Conservation (phyloP, 2,329 filamentous ascomycete species). For the Colletotrichum eremochloae region DNA sequence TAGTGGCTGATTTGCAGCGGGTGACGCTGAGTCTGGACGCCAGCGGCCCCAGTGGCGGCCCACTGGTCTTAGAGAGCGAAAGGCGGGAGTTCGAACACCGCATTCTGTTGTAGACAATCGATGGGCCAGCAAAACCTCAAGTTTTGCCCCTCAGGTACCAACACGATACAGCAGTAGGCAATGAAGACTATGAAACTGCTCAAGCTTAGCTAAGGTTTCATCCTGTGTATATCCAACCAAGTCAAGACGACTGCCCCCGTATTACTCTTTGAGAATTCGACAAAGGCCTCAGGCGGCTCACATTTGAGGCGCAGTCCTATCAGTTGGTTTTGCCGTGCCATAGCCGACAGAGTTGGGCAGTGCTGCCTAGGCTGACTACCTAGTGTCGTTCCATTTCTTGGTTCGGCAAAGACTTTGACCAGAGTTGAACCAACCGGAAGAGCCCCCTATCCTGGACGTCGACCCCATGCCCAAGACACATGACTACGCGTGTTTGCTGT, state of each 20-base stretch:
- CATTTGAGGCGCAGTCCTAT: not conserved
- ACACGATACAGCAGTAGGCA: not conserved
- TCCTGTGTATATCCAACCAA: too few relatives aligned
- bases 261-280: not conserved
- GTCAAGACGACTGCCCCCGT: not conserved
- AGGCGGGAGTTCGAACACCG: conserved; percentile 51
- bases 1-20: conserved; percentile 77
- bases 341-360: too few relatives aligned
- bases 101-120: conserved; percentile 51
- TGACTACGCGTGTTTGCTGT: not conserved
- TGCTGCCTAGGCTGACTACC: not conserved
- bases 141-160: too few relatives aligned
- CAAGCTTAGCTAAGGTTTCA: too few relatives aligned
- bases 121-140: too few relatives aligned
- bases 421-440: not conserved
- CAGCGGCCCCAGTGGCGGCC: conserved; percentile 74
- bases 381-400: not conserved
- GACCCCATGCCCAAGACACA: too few relatives aligned
- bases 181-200: not conserved
- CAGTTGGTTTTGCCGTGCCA: not conserved
- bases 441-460: not conserved
- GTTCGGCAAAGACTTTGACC: not conserved
- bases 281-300: not conserved
- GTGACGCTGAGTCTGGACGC: conserved; percentile 81
- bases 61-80: conserved; percentile 76